These are phyloP conservation scores for Boletales sp. DNA, from an alignment of 768 basidiomycete species.

Conservation along the genomic window DNA sequence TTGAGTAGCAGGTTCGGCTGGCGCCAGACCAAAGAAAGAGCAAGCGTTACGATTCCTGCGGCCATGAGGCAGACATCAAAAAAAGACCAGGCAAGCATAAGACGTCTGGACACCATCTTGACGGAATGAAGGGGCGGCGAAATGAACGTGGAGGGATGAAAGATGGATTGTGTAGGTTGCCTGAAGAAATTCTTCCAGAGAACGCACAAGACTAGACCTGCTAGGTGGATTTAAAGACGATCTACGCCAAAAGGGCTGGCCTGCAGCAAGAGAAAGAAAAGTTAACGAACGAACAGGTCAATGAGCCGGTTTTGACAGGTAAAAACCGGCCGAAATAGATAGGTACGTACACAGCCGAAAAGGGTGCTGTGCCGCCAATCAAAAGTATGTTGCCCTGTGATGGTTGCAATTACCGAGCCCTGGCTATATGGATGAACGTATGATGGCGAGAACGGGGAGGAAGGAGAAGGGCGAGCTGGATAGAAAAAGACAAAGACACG, in stretches of 20 bases:
- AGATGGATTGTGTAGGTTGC: not conserved
- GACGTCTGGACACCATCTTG: slow-evolving; percentile 66
- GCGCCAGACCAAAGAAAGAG: slow-evolving; percentile 70
- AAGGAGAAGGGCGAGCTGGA: not conserved
- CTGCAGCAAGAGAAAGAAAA: slow-evolving; percentile 31
- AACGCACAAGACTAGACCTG: slow-evolving; percentile 42
- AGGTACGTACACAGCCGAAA: not conserved
- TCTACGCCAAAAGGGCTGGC: slow-evolving; percentile 62
- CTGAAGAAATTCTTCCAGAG: slow-evolving; percentile 48
- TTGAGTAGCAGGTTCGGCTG: slow-evolving; percentile 67
- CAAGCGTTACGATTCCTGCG: slow-evolving; percentile 63
- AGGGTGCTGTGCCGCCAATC: not conserved
- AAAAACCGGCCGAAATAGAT: slow-evolving; percentile 2
- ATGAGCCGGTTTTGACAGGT: slow-evolving; percentile 5
- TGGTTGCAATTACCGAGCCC: slow-evolving; percentile 3
- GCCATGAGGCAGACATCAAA: slow-evolving; percentile 67
- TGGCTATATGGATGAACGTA: not conserved
- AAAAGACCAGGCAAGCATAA: slow-evolving; percentile 70
- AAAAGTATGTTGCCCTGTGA: not conserved
- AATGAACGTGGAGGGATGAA: not conserved
- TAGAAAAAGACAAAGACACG: not conserved
- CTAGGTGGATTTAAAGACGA: slow-evolving; percentile 50
- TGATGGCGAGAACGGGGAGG: not conserved
- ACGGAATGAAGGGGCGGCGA: not conserved
- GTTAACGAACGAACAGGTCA: not conserved